Evolutionary conservation across 139 green algal species (phyloP).

Genomic region (Micromonas pusilla): DNA sequence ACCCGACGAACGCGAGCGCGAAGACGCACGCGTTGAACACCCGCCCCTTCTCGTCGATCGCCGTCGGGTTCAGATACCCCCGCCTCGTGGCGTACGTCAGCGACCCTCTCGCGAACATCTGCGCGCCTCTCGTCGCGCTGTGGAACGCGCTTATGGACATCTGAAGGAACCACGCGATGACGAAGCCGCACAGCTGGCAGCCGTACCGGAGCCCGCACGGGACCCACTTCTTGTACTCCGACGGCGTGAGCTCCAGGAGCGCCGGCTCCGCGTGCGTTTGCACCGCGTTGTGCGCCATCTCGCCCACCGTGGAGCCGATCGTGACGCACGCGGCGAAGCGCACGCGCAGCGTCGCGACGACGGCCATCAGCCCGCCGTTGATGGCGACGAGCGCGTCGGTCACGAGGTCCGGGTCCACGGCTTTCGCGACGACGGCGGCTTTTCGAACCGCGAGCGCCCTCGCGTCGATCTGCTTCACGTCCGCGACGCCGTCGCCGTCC

Average conservation of each 20-base stretch:
- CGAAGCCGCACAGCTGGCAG: constrained; percentile 21
- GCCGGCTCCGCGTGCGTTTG: background rate
- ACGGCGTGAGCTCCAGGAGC: constrained; percentile 16
- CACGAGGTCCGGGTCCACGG: constrained; percentile 21
- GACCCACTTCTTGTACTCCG: constrained; percentile 36
- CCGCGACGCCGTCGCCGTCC: constrained; percentile 22
- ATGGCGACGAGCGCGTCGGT: background rate
- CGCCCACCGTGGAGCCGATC: constrained; percentile 24
- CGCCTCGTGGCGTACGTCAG: constrained; percentile 9
- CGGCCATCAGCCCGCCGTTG: constrained; percentile 21
- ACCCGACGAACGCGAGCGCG: constrained; percentile 12
- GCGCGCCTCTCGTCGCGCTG: constrained; percentile 18
- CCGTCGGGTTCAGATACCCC: constrained; percentile 2
- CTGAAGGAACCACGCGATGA: constrained; percentile 25
- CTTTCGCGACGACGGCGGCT: constrained; percentile 24
- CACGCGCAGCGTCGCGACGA: constrained; percentile 29
- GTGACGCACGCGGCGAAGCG: constrained; percentile 25
- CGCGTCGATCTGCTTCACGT: constrained; percentile 11
- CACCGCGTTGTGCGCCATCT: constrained; percentile 7
- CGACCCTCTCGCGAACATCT: constrained; percentile 1
- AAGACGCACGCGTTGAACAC: background rate
- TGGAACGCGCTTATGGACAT: constrained; percentile 26
- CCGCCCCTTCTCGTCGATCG: constrained; percentile 15
- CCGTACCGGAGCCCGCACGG: background rate
- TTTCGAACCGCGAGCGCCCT: constrained; percentile 17